phyloP scores from a whole-genome alignment of 805 yeast species.

The Nadsonia fulvescens region DNA sequence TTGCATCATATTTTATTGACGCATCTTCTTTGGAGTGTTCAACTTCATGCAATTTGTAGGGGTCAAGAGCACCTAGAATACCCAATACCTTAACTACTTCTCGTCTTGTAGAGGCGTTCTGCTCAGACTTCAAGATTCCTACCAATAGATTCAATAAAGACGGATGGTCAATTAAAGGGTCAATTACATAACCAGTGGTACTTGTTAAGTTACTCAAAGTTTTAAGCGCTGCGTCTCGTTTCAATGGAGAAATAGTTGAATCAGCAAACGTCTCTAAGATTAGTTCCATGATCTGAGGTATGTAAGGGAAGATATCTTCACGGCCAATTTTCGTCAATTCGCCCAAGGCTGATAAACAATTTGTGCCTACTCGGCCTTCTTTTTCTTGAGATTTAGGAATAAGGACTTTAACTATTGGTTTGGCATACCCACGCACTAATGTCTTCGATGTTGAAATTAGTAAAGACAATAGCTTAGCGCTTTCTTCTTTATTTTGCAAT shows the following conservation, averaged over 20 bases:
- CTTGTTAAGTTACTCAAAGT: conserved; percentile 79
- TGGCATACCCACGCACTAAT: conserved; percentile 77
- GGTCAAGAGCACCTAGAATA: conserved; percentile 90
- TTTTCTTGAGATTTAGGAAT: conserved; percentile 57
- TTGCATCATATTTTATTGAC: conserved; percentile 55
- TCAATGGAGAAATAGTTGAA: conserved; percentile 72
- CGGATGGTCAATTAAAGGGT: conserved; percentile 83
- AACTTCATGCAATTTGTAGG: conserved; percentile 83
- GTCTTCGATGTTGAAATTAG: conserved; percentile 63
- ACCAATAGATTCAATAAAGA: conserved; percentile 69
- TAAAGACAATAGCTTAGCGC: conserved; percentile 55
- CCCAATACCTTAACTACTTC: conserved; percentile 85
- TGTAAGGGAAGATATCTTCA: conserved; percentile 56
- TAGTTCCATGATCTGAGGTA: conserved; percentile 68
- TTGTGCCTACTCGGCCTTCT: conserved; percentile 69
- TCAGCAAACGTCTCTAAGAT: conserved; percentile 79
- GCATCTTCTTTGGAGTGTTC: conserved; percentile 44
- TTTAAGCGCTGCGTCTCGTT: conserved; percentile 76
- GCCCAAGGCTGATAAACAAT: conserved; percentile 74
- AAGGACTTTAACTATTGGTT: conserved; percentile 74
- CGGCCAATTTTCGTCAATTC: conserved; percentile 81
- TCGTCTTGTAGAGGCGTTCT: conserved; percentile 52
- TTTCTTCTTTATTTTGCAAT: conserved; percentile 67
- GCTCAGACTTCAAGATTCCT: conserved; percentile 65
- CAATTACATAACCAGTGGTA: conserved; percentile 87